Conservation (phyloP, 495 filamentous ascomycete species). For the Penicillium turbatum region DNA sequence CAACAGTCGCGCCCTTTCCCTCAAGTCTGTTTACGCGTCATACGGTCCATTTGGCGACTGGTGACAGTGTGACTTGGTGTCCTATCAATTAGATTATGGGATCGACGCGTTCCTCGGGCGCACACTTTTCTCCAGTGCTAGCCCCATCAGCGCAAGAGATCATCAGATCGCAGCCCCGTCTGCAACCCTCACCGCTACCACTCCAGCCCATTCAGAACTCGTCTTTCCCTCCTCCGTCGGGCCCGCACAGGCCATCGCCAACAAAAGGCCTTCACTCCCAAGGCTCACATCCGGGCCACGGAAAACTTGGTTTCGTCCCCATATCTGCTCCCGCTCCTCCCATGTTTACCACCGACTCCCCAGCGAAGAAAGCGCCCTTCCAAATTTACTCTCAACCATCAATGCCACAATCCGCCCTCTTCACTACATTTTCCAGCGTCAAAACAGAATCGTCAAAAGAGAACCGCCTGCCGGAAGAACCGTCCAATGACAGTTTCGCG, state of each 20-base stretch:
- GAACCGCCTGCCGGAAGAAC: slow-evolving; percentile 50
- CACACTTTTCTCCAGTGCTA: slow-evolving; percentile 63
- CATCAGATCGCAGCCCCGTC: slow-evolving; percentile 44
- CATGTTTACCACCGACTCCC: slow-evolving; percentile 75
- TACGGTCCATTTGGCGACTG: slow-evolving; percentile 17
- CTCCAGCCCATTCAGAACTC: slow-evolving; percentile 44
- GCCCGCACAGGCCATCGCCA: slow-evolving; percentile 56
- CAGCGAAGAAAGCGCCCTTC: slow-evolving; percentile 69
- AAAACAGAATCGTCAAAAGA: slow-evolving; percentile 55
- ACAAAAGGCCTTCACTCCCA: slow-evolving; percentile 43
- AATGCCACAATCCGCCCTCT: slow-evolving; percentile 60
- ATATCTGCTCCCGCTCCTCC: slow-evolving; percentile 67
- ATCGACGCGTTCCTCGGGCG: slow-evolving; percentile 58
- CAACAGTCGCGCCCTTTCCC: slow-evolving; percentile 9
- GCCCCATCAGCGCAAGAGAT: slow-evolving; percentile 46
- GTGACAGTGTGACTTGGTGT: slow-evolving; percentile 10
- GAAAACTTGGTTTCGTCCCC: slow-evolving; percentile 49
- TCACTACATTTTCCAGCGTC: slow-evolving; percentile 57
- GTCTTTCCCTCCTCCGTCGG: slow-evolving; percentile 50
- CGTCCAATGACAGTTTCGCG: slow-evolving; percentile 47
- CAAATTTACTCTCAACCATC: slow-evolving; percentile 34
- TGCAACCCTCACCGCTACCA: slow-evolving; percentile 49
- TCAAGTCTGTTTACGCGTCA: slow-evolving; percentile 24
- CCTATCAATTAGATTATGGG: slow-evolving; percentile 44
- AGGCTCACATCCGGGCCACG: slow-evolving; percentile 32